Conservation (phyloP, 75 land plant genomes). For the Cupressus sempervirens region DNA sequence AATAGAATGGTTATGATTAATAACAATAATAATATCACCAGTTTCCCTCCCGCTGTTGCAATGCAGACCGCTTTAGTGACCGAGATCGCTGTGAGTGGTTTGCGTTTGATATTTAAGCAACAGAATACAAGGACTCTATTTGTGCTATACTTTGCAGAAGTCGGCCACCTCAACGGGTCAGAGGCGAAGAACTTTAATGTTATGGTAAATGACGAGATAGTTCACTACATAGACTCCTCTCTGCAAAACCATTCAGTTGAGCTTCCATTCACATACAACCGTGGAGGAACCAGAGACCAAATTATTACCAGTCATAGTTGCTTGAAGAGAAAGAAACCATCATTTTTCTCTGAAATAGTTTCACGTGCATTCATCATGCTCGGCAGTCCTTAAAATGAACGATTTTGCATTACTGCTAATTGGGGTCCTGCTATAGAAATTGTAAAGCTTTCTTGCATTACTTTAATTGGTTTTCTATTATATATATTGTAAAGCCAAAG, state of each 20-base stretch:
- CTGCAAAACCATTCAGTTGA: too few relatives aligned
- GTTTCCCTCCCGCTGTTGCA: not conserved
- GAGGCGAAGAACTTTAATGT: not conserved
- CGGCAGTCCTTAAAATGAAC: not conserved
- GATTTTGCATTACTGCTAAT: not conserved
- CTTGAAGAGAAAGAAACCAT: not conserved
- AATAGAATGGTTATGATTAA: not conserved
- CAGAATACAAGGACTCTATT: not conserved
- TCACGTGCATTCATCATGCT: not conserved
- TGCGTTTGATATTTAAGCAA: not conserved
- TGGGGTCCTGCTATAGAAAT: not conserved
- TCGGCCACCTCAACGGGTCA: too few relatives aligned
- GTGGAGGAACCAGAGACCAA: not conserved
- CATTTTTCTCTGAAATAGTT: not conserved
- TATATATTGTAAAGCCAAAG: too few relatives aligned
- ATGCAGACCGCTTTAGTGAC: not conserved
- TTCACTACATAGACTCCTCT: not conserved
- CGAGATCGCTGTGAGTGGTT: not conserved
- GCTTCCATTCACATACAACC: too few relatives aligned
- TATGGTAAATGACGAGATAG: not conserved
- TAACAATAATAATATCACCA: not conserved
- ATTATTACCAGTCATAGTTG: not conserved
- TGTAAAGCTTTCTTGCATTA: not conserved
- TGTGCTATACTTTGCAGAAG: not conserved
- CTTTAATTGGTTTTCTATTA: too few relatives aligned